Base-by-base conservation (phyloP, 495 filamentous ascomycete genomes). In the Penicillium daleae region DNA sequence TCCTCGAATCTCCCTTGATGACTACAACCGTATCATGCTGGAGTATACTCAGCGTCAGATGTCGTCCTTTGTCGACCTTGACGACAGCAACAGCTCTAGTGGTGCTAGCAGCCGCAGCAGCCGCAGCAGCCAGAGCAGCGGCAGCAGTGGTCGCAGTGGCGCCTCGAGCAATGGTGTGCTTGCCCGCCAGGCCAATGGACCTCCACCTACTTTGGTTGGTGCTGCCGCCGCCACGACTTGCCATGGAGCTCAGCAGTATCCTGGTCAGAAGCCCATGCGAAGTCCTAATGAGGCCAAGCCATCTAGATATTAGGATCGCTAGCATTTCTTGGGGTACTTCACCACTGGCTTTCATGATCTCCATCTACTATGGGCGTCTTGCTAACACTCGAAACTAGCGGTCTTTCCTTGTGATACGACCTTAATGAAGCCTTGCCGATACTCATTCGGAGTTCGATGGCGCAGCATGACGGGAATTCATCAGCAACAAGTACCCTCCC, bases 1-100 rank as follows among this genome's bases (percentile, higher is more conserved):
- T 31, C 74, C 74, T 46, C 66, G 59, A 17, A 67, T 58, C 1
- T 77, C 77, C 4, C 59, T 82, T 7, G 79, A 79, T 59, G 79
- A 80, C 62, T 82, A 82, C 57, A 78, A 77, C 66, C 76, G 77
- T 5, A 71, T 75, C 46, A 80, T 82, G 79, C 68, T 82, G 54
- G 65, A 78, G 37, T 78, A 82, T 50, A 82, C 79, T 8, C 78
- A 80, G 40, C 75, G 71, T 24, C 79, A 80, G 50, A 80, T 82
- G 71, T 71, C 72, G 0, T 57, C 69, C 2, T 82, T 80, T 52
- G 70, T 75, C 44, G 74, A 78, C 46, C 32, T 58, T 5, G 76
- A 78, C 19, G 66, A 69, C 26, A 64, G 61, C 50, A 66, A 63
- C 24, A 56, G 60, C 6, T 53, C 56, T 32, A 54, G 61, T 22